phyloP scores from a whole-genome alignment of 1,284 basidiomycete genomes.

The Xerocomus minutiporus region DNA sequence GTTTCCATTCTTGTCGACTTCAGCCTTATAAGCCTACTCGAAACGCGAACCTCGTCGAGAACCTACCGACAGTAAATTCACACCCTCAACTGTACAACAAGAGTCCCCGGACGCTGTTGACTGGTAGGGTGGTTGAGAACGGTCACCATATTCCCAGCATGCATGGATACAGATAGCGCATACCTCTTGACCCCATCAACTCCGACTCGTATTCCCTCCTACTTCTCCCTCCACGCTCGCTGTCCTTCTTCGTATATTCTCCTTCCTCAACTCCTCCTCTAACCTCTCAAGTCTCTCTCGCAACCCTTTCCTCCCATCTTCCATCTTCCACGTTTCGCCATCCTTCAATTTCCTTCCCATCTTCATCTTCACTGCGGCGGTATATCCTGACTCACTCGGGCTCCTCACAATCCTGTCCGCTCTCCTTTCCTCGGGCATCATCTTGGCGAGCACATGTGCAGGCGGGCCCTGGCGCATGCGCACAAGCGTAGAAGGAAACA shows the following conservation, averaged over 20 bases:
- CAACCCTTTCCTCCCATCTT: conserved; percentile 39
- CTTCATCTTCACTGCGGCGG: conserved; percentile 37
- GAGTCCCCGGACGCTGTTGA: background rate
- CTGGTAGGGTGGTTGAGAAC: background rate
- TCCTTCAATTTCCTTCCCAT: conserved; percentile 49
- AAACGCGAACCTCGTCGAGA: no score
- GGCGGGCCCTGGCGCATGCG: conserved; percentile 55
- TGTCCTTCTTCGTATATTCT: conserved; percentile 32
- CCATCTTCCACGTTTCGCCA: conserved; percentile 41
- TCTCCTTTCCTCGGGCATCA: conserved; percentile 45
- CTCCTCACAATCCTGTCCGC: conserved; percentile 48
- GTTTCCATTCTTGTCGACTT: background rate
- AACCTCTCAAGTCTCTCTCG: conserved; percentile 36
- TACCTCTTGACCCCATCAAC: conserved; percentile 3
- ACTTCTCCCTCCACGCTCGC: background rate
- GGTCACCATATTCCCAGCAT: background rate
- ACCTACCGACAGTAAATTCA: background rate
- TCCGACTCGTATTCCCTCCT: background rate
- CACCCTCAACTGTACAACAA: background rate
- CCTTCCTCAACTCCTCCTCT: conserved; percentile 36
- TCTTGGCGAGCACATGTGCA: conserved; percentile 49
- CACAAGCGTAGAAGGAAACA: conserved; percentile 43
- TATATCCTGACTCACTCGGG: conserved; percentile 61
- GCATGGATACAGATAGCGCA: background rate
- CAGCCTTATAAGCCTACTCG: no score